Evolutionary conservation across 345 rosid species (phyloP).

Genomic region (Streptanthus diversifolius): DNA sequence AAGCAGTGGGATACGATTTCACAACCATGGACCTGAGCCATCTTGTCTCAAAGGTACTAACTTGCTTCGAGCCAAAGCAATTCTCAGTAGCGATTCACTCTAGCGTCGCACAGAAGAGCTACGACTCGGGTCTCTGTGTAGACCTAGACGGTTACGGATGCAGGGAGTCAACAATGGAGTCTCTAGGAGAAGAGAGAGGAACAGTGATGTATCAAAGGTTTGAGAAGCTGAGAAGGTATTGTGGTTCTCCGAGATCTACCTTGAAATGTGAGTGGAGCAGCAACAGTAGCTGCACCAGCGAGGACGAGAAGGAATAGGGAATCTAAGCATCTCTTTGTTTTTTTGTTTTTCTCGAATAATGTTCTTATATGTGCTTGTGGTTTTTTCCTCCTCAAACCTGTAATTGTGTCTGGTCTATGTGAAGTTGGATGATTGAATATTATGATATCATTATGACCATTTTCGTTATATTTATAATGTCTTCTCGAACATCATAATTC

Average conservation of each 20-base stretch:
- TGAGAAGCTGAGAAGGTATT: slow-evolving; percentile 25
- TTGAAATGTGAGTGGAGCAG: slow-evolving; percentile 38
- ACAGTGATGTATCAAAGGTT: slow-evolving; percentile 29
- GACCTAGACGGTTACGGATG: slow-evolving; percentile 48
- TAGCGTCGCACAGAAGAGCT: slow-evolving; percentile 23
- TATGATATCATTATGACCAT: background rate
- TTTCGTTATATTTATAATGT: background rate
- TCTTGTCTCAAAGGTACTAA: slow-evolving; percentile 44
- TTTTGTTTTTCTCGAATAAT: background rate
- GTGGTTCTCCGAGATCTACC: slow-evolving; percentile 29
- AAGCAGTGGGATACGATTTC: slow-evolving; percentile 53
- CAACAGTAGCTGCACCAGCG: slow-evolving; percentile 33
- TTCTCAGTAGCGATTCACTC: slow-evolving; percentile 52
- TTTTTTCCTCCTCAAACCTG: background rate
- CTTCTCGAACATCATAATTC: background rate
- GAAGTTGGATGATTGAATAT: background rate
- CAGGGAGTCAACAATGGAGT: slow-evolving; percentile 41
- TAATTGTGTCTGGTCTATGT: slow-evolving; percentile 1
- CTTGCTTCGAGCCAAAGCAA: slow-evolving; percentile 55
- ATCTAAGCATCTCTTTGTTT: background rate
- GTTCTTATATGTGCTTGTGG: background rate
- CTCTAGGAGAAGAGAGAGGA: slow-evolving; percentile 44
- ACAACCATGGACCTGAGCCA: slow-evolving; percentile 34
- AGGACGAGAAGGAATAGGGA: slow-evolving; percentile 37
- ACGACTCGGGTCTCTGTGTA: slow-evolving; percentile 33